Evolutionary conservation across 805 yeast genomes (phyloP).

Genomic region (Zygotorulaspora danielsina): DNA sequence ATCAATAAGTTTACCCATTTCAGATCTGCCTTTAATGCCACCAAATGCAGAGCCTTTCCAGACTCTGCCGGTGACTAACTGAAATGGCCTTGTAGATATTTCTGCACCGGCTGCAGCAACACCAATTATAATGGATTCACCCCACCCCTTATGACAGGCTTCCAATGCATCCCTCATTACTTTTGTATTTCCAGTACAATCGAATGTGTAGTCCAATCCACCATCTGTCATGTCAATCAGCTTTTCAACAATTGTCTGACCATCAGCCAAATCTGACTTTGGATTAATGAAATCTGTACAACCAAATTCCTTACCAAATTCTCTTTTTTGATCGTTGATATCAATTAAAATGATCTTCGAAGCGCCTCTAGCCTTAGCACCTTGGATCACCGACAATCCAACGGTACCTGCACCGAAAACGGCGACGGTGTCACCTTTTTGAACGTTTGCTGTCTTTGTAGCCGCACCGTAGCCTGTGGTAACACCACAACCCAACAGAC

Average conservation of each 20-base stretch:
- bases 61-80: constrained; percentile 96
- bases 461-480: constrained; percentile 99
- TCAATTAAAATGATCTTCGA: constrained; percentile 80
- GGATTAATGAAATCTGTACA: constrained; percentile 96
- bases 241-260: constrained; percentile 72
- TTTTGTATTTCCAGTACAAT: constrained; percentile 93
- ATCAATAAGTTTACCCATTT: constrained; percentile 84
- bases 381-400: constrained; percentile 94
- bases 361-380: constrained; percentile 82
- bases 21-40: constrained; percentile 96
- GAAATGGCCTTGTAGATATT: constrained; percentile 96
- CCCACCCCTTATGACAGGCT: constrained; percentile 99
- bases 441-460: constrained; percentile 79
- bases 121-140: constrained; percentile 90
- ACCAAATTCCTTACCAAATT: constrained; percentile 85
- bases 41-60: constrained; percentile 99
- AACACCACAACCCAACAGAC: constrained; percentile 96
- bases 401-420: constrained; percentile 98
- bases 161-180: constrained; percentile 97
- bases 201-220: constrained; percentile 93
- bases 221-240: constrained; percentile 91
- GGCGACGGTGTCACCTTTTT: constrained; percentile 89
- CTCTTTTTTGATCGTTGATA: constrained; percentile 75
- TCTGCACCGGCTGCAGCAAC: constrained; percentile 99
- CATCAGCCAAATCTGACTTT: constrained; percentile 57